Conservation (phyloP, 2,329 filamentous ascomycete species). For the Cercospora sp. region DNA sequence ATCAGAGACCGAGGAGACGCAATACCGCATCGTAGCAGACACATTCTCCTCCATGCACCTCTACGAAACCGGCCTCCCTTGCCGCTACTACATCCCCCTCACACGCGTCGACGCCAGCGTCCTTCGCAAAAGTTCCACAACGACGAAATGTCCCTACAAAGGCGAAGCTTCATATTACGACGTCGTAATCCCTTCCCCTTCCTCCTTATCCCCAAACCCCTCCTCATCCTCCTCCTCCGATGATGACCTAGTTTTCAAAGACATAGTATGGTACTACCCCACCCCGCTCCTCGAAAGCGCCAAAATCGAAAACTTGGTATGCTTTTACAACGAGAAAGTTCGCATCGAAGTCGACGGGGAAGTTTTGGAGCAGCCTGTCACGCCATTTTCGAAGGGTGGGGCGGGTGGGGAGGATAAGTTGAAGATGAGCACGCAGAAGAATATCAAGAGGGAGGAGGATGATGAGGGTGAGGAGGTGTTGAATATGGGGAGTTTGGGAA, state of each 20-base stretch:
- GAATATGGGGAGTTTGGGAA: constrained; percentile 7
- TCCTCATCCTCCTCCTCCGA: background rate
- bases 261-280: constrained; percentile 65
- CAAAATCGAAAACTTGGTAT: constrained; percentile 53
- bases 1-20: background rate
- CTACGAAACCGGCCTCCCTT: constrained; percentile 60
- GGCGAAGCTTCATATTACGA: constrained; percentile 64
- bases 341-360: constrained; percentile 57
- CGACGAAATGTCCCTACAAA: constrained; percentile 67
- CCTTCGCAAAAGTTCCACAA: constrained; percentile 53
- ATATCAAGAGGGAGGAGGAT: background rate
- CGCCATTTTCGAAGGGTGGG: constrained; percentile 28
- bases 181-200: constrained; percentile 36
- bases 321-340: constrained; percentile 70
- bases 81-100: constrained; percentile 60
- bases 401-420: background rate
- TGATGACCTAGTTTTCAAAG: constrained; percentile 46
- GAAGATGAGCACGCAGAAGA: background rate
- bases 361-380: constrained; percentile 35
- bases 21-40: constrained; percentile 45
- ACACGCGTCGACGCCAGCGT: constrained; percentile 51
- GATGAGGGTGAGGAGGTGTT: background rate
- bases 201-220: background rate
- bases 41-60: constrained; percentile 53
- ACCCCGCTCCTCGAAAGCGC: constrained; percentile 59